A percentile compares a stretch with the other conserved stretches of the same genome.
These are phyloP conservation scores for Aspergillus unguis DNA, from an alignment of 2,329 filamentous ascomycete species.

Conservation along the genomic window DNA sequence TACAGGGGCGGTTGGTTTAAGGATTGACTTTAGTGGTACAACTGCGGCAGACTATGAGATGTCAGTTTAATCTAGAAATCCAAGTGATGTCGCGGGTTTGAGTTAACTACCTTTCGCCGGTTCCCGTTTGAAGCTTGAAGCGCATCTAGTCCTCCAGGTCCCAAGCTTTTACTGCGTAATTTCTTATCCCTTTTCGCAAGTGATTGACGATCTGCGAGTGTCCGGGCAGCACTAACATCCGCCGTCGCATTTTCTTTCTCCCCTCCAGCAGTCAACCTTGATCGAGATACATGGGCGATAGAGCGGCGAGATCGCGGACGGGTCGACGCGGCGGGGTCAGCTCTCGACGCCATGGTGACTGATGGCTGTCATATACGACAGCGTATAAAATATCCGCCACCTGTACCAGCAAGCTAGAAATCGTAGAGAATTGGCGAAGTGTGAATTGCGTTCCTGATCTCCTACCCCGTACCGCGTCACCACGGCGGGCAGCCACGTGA, in stretches of 20 bases:
- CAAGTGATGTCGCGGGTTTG: conserved; percentile 5
- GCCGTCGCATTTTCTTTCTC: conserved; percentile 78
- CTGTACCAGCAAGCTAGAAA: background rate
- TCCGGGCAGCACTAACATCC: conserved; percentile 54
- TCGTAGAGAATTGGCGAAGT: background rate
- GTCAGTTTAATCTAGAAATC: conserved; percentile 2
- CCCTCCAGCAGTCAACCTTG: conserved; percentile 45
- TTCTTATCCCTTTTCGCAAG: conserved; percentile 55
- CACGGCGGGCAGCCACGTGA: conserved; percentile 29
- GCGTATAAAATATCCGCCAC: background rate
- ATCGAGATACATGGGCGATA: conserved; percentile 59
- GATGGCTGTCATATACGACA: conserved; percentile 15
- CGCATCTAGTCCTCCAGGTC: conserved; percentile 82
- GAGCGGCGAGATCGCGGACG: conserved; percentile 62
- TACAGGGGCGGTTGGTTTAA: conserved; percentile 71
- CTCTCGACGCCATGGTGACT: conserved; percentile 33
- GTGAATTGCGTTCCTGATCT: conserved; percentile 5
- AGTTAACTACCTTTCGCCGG: conserved; percentile 65
- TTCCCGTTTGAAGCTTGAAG: conserved; percentile 74
- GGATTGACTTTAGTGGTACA: conserved; percentile 62
- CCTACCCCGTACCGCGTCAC: conserved; percentile 26
- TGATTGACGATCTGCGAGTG: conserved; percentile 23
- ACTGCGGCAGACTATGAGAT: conserved; percentile 35
- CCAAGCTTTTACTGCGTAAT: conserved; percentile 91
- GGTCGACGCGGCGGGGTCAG: conserved; percentile 31